Conservation (phyloP, 805 yeast genomes). For the Kodamaea sagamina region DNA sequence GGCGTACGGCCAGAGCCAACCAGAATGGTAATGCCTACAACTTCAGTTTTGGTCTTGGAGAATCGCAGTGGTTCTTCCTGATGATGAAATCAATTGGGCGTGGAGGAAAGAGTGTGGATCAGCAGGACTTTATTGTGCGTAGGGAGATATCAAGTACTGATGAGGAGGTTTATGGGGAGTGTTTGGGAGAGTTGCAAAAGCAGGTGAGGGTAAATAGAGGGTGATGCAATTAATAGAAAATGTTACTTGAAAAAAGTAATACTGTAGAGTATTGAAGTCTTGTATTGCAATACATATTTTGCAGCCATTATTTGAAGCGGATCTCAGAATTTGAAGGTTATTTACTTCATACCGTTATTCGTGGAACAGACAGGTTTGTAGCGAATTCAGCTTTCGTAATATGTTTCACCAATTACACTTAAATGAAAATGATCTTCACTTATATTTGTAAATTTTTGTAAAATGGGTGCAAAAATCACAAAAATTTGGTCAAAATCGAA, state of each 20-base stretch:
- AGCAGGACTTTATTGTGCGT: slow-evolving; percentile 23
- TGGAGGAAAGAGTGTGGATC: slow-evolving; percentile 21
- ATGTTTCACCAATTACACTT: no score
- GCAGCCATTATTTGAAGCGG: no score
- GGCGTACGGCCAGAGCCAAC: slow-evolving; percentile 96
- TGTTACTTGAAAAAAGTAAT: no score
- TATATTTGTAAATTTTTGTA: not conserved
- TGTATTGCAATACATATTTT: no score
- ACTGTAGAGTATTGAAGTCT: no score
- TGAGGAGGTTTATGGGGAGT: slow-evolving; percentile 25
- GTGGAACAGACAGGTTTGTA: no score
- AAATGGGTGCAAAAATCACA: not conserved
- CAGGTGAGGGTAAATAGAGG: slow-evolving; percentile 3
- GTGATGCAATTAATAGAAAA: no score
- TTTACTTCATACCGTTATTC: no score
- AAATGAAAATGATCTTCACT: no score
- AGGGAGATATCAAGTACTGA: slow-evolving; percentile 26
- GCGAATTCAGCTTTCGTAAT: no score
- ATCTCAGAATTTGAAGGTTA: no score
- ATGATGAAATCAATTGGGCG: slow-evolving; percentile 53
- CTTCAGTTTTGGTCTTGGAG: slow-evolving; percentile 76
- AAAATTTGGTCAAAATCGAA: not conserved
- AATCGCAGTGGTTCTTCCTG: slow-evolving; percentile 61
- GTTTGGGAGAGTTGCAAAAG: slow-evolving; percentile 26
- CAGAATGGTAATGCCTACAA: slow-evolving; percentile 73